A percentile compares a stretch with the other conserved stretches of the same genome.
These are phyloP conservation scores for Rhododendron henanense DNA, from an alignment of 148 eudicot genomes.

Conservation along the genomic window DNA sequence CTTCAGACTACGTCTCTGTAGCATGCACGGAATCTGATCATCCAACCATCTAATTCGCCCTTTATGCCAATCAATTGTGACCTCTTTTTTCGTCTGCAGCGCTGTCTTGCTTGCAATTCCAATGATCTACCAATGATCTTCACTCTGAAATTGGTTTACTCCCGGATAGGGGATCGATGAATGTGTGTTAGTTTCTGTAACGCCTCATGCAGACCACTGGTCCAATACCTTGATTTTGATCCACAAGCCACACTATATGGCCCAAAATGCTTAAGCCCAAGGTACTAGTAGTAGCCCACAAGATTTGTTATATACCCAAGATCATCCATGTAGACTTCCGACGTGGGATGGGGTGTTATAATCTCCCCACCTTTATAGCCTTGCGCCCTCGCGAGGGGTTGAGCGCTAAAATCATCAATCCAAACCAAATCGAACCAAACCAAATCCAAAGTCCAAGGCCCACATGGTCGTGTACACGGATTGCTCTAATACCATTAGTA, in stretches of 20 bases:
- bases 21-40: not conserved
- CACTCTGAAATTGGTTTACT: not conserved
- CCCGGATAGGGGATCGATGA: not conserved
- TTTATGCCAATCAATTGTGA: not conserved
- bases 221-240: too few species aligned
- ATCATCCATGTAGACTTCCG: not conserved
- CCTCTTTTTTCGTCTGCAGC: not conserved
- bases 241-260: too few species aligned
- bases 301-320: not conserved
- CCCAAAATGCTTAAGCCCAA: not conserved
- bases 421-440: not conserved
- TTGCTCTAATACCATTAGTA: not conserved
- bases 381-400: not conserved
- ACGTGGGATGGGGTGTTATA: not conserved
- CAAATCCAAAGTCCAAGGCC: not conserved
- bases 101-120: not conserved
- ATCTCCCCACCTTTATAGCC: not conserved
- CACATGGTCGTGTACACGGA: too few species aligned
- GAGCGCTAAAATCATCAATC: not conserved
- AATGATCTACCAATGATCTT: not conserved
- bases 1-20: not conserved
- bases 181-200: not conserved
- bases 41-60: conserved; percentile 1
- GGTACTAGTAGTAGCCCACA: not conserved
- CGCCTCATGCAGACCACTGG: too few species aligned